Evolutionary conservation across 2,329 filamentous ascomycete genomes (phyloP).

Genomic region (Ophiostoma populinum): DNA sequence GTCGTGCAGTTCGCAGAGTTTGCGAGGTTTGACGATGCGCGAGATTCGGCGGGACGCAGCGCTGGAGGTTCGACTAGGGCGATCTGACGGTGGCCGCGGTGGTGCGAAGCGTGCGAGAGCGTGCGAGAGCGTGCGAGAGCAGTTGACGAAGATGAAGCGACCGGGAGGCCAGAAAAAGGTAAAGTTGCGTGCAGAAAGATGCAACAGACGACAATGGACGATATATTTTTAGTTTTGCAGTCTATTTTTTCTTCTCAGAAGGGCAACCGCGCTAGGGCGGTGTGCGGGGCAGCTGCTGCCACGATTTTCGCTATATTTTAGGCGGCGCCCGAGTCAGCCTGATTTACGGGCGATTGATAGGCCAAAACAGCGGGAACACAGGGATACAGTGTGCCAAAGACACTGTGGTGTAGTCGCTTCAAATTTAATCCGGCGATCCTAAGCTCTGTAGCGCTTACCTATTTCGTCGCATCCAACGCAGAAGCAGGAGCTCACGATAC

Average conservation of each 20-base stretch:
- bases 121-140: not conserved
- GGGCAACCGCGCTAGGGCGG: conserved; percentile 11
- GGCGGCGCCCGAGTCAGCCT: conserved; percentile 6
- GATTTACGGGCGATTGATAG: conserved; percentile 9
- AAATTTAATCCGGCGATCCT: conserved; percentile 4
- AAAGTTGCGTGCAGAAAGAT: conserved; percentile 3
- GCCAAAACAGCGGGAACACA: conserved; percentile 1
- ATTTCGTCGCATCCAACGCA: too few species aligned
- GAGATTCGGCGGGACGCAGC: not conserved
- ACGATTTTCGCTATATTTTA: too few species aligned
- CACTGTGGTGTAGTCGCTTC: conserved; percentile 1
- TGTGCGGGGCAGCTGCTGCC: conserved; percentile 8
- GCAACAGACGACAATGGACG: conserved; percentile 7
- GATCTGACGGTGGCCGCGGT: conserved; percentile 1
- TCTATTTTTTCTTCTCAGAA: conserved; percentile 9
- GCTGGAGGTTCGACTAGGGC: not conserved
- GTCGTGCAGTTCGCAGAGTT: conserved; percentile 3
- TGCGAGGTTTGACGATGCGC: conserved; percentile 6
- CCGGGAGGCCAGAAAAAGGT: conserved; percentile 1
- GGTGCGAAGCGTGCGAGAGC: not conserved
- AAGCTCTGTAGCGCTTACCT: conserved; percentile 3
- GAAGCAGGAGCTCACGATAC: too few species aligned
- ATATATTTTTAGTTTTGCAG: conserved; percentile 6
- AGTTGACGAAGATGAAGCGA: not conserved
- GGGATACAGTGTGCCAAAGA: not conserved